phyloP scores from a whole-genome alignment of 2,329 filamentous ascomycete species.

The Pseudogymnoascus sp. region DNA sequence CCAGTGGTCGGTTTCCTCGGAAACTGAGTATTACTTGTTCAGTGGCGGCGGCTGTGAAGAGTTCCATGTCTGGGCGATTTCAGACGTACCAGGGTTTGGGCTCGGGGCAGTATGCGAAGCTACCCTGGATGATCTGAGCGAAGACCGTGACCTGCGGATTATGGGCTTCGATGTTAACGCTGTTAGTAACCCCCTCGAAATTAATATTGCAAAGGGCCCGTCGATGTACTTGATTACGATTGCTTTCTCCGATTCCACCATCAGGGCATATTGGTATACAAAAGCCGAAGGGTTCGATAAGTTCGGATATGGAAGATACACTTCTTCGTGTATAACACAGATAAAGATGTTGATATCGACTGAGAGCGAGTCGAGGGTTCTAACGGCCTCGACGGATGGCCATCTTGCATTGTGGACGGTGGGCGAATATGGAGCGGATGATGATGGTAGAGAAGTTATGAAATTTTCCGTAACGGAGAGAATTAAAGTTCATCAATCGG shows the following conservation, averaged over 20 bases:
- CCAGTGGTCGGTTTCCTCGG: slow-evolving; percentile 59
- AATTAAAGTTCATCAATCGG: slow-evolving; percentile 66
- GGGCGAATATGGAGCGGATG: slow-evolving; percentile 12
- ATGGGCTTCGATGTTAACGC: slow-evolving; percentile 64
- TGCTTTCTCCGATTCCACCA: slow-evolving; percentile 75
- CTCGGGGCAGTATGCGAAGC: slow-evolving; percentile 53
- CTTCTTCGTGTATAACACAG: slow-evolving; percentile 70
- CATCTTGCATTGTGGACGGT: slow-evolving; percentile 56
- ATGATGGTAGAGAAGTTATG: background rate
- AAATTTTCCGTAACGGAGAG: slow-evolving; percentile 4
- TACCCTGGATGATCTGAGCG: slow-evolving; percentile 43
- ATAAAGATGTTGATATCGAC: slow-evolving; percentile 34
- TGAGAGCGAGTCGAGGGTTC: slow-evolving; percentile 34
- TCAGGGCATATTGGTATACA: slow-evolving; percentile 52
- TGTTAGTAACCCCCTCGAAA: background rate
- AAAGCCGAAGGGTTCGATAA: slow-evolving; percentile 38
- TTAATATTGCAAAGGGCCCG: background rate
- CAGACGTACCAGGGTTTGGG: slow-evolving; percentile 43
- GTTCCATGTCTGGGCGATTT: slow-evolving; percentile 71
- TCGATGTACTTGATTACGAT: slow-evolving; percentile 55
- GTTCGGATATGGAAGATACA: slow-evolving; percentile 53
- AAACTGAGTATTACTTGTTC: slow-evolving; percentile 54
- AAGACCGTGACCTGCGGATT: slow-evolving; percentile 64
- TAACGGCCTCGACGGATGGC: slow-evolving; percentile 79
- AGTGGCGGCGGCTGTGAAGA: slow-evolving; percentile 86